Evolutionary conservation across 2,329 filamentous ascomycete species (phyloP).

Genomic region (Talaromyces sp.): DNA sequence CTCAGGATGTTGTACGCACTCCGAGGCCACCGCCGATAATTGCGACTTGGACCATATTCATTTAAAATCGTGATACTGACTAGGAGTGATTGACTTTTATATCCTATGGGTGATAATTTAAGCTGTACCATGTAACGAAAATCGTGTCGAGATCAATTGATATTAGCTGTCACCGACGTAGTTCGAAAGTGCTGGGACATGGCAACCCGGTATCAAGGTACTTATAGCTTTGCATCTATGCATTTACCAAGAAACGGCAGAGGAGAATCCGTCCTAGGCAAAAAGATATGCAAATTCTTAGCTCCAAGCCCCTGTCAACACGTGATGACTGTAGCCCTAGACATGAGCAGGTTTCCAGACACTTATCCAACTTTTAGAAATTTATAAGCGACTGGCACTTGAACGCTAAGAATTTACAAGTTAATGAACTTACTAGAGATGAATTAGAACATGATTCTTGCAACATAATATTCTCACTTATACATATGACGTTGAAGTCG

Average conservation of each 20-base stretch:
- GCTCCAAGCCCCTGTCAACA: not conserved
- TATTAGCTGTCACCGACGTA: not conserved
- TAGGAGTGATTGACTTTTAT: not conserved
- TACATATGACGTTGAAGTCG: not conserved
- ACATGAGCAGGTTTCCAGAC: not conserved
- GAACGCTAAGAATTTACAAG: not conserved
- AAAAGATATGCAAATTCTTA: not conserved
- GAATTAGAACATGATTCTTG: not conserved
- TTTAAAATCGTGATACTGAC: not conserved
- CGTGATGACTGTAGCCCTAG: not conserved
- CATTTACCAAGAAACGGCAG: not conserved
- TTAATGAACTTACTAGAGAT: not conserved
- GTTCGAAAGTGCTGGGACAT: not conserved
- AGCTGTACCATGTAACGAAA: no score
- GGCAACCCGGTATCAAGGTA: not conserved
- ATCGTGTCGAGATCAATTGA: no score
- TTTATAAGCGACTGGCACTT: not conserved
- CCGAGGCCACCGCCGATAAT: not conserved
- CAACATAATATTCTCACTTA: no score
- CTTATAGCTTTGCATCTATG: not conserved
- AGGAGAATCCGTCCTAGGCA: not conserved
- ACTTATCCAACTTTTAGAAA: not conserved
- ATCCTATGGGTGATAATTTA: no score
- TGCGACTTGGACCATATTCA: not conserved
- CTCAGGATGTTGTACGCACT: not conserved